phyloP scores from a whole-genome alignment of 441 rosid genomes.

The Metrosideros polymorpha region DNA sequence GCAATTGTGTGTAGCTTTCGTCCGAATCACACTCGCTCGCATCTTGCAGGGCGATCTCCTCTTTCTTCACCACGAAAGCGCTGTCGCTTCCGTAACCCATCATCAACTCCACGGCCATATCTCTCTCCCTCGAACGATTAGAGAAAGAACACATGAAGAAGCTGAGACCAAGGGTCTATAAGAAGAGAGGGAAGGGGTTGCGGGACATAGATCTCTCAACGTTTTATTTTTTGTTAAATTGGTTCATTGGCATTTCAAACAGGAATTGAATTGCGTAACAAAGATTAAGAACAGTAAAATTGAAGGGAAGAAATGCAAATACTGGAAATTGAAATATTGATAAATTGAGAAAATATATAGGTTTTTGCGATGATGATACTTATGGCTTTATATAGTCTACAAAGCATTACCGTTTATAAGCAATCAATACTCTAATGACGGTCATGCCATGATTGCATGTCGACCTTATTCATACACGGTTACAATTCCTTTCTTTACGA shows the following conservation, averaged over 20 bases:
- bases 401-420: too few species aligned
- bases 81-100: neutral
- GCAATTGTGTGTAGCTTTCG: neutral
- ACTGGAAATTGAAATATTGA: neutral
- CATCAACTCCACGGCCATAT: neutral
- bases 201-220: neutral
- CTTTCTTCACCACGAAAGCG: neutral
- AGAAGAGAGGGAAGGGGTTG: neutral
- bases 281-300: neutral
- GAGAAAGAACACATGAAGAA: neutral
- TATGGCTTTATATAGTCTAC: neutral
- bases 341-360: neutral
- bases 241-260: fast-evolving
- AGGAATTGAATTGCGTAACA: fast-evolving
- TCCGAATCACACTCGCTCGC: neutral
- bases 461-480: neutral
- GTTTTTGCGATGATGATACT: too few species aligned
- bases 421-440: too few species aligned
- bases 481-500: too few species aligned
- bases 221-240: neutral
- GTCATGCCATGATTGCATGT: too few species aligned
- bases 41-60: neutral
- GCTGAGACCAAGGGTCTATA: neutral
- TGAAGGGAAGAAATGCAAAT: fast-evolving
- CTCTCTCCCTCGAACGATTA: neutral